Evolutionary conservation across 2,329 filamentous ascomycete genomes (phyloP), one percentile per base, ranked within the genome.

Genomic region (Trichoderma aggressivum): DNA sequence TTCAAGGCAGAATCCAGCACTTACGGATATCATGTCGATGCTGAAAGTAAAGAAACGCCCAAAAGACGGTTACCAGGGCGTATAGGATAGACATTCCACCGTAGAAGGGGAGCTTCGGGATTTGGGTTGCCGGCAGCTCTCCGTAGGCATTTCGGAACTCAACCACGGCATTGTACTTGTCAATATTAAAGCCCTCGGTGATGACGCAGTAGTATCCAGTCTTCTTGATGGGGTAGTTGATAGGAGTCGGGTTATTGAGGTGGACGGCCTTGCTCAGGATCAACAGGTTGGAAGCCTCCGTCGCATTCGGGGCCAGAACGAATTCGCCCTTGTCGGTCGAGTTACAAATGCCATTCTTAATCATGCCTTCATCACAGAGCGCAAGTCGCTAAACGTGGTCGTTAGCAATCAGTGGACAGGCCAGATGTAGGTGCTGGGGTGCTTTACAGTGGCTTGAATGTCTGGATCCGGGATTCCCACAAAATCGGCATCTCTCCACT

Each of bases 141-240:
- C 96, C 96, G 79, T 97, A 99, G 3, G 96, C 92, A 81, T 99
- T 98, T 73, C 94, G 90, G 81, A 98, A 99, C 77, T 96, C 94
- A 56, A 96, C 91, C 16, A 96, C 88, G 8, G 92, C 94, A 60
- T 86, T 88, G 79, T 97, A 99, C 58, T 93, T 86, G 24, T 87
- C 85, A 0, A 86, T 84, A 30, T 86, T 89, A 79, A 89, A 95
- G 26, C 87, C 87, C 74, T 90, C 90, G 1, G 94, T 96, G 66
- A 93, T 89, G 72, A 99, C 91, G 78, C 96, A 99, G 81, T 97
- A 99, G 82, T 98, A 99, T 32, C 96, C 96, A 0, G 96, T 99
- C 81, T 93, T 94, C 78, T 91, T 91, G 76, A 98, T 90, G 7
- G 89, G 86, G 79, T 98, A 99, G 74, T 94, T 92, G 79, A 97